Base-by-base conservation (phyloP, 495 filamentous ascomycete genomes). In the Penicillium soppii region DNA sequence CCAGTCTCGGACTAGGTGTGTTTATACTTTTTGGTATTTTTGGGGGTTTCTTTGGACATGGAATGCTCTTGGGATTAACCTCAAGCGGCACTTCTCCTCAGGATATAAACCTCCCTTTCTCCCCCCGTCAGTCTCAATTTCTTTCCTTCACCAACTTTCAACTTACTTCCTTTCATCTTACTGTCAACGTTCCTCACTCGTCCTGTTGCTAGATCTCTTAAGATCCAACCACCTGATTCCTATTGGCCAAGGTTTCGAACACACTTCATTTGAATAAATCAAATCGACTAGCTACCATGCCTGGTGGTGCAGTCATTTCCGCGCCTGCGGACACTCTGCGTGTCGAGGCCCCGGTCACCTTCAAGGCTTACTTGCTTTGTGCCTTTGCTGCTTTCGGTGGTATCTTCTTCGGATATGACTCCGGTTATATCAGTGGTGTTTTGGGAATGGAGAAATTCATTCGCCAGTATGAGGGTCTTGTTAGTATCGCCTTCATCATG, bases 301-400 rank as follows among this genome's bases (percentile, higher is more conserved):
- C 58, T 41, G 61, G 58, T 50, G 55, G 61, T 59, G 54, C 41
- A 17, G 55, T 54, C 10, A 1, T 54, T 26, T 49, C 30, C 17
- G 47, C 19, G 37, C 60, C 42, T 42, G 40, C 67, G 57, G 76
- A 79, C 43, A 66, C 59, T 23, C 46, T 53, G 37, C 71, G 71
- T 47, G 61, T 82, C 58, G 84, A 87, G 71, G 82, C 84, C 10
- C 84, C 84, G 13, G 75, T 85, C 56, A 85, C 82, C 40, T 29
- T 75, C 52, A 82, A 80, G 73, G 83, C 84, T 26, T 83, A 83
- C 66, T 50, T 83, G 13, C 79, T 83, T 69, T 83, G 80, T 58
- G 79, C 76, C 49, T 83, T 83, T 49, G 78, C 79, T 19, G 70
- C 80, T 37, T 82, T 82, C 58, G 80, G 80, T 65, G 80, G 80